Conservation (phyloP, 2,329 filamentous ascomycete genomes). For the Alternaria gansuensis region DNA sequence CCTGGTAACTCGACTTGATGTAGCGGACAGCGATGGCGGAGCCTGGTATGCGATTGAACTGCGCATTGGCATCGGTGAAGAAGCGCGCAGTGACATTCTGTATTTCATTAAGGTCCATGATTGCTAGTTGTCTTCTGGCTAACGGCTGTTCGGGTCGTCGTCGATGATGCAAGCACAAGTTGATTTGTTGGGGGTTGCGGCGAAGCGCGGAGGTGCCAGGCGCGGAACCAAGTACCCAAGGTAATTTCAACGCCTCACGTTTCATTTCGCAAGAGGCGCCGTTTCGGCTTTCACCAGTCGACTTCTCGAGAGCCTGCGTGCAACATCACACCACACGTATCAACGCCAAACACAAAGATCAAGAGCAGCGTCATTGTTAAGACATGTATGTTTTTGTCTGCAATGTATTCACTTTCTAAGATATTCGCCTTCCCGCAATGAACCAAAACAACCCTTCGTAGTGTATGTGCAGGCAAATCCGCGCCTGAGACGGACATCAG, state of each 20-base stretch:
- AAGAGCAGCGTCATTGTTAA: slow-evolving; percentile 7
- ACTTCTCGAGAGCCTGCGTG: not conserved
- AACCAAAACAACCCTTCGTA: slow-evolving; percentile 46
- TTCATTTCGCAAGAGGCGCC: not conserved
- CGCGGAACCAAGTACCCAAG: slow-evolving; percentile 17
- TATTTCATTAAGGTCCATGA: slow-evolving; percentile 66
- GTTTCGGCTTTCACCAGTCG: not conserved
- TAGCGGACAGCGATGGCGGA: slow-evolving; percentile 95
- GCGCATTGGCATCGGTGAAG: slow-evolving; percentile 64
- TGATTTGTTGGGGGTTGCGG: slow-evolving; percentile 34
- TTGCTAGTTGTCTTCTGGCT: not conserved
- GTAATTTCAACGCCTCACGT: slow-evolving; percentile 19
- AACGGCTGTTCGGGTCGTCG: not conserved
- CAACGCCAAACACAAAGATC: not conserved
- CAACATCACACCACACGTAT: not conserved
- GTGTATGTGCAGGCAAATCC: slow-evolving; percentile 50
- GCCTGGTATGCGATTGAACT: slow-evolving; percentile 90
- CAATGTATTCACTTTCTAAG: slow-evolving; percentile 52
- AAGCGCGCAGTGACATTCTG: slow-evolving; percentile 63
- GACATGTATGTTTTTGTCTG: slow-evolving; percentile 45
- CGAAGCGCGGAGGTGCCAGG: slow-evolving; percentile 34
- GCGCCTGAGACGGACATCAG: slow-evolving; percentile 31
- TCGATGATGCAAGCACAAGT: slow-evolving; percentile 13
- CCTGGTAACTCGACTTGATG: slow-evolving; percentile 96
- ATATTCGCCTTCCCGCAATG: slow-evolving; percentile 45